Evolutionary conservation across 148 eudicot species (phyloP).

Genomic region (Cornus controversa): DNA sequence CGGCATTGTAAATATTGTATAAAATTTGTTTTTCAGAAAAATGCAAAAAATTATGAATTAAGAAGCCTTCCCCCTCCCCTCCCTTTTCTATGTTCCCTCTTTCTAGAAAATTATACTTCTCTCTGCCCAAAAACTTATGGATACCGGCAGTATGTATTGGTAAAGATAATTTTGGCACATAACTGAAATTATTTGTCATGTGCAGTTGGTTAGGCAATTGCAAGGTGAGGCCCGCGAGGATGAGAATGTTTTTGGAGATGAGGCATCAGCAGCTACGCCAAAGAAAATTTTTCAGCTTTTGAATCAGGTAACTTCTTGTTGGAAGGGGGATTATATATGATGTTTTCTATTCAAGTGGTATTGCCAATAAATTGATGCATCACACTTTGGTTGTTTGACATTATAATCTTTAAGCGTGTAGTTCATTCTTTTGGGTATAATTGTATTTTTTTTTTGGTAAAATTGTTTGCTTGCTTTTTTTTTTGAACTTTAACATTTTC

Average conservation of each 20-base stretch:
- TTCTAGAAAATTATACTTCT: background rate
- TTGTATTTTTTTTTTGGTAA: no score
- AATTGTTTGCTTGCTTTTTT: no score
- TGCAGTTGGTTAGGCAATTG: conserved; percentile 78
- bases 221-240: conserved; percentile 61
- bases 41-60: background rate
- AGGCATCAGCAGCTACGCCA: conserved; percentile 50
- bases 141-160: background rate
- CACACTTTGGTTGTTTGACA: background rate
- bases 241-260: conserved; percentile 53
- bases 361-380: background rate
- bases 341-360: background rate
- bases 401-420: background rate
- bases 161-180: conserved; percentile 5
- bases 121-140: background rate
- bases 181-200: conserved; percentile 8
- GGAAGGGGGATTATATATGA: conserved; percentile 1
- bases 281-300: conserved; percentile 83
- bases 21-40: background rate
- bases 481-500: background rate
- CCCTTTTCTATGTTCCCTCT: background rate
- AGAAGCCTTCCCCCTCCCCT: background rate
- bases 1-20: background rate
- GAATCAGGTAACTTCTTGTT: conserved; percentile 57
- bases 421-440: background rate